A percentile compares a stretch with the other conserved stretches of the same genome.
Conservation (phyloP, 257 asterid genomes). For the Salvia hispanica region DNA sequence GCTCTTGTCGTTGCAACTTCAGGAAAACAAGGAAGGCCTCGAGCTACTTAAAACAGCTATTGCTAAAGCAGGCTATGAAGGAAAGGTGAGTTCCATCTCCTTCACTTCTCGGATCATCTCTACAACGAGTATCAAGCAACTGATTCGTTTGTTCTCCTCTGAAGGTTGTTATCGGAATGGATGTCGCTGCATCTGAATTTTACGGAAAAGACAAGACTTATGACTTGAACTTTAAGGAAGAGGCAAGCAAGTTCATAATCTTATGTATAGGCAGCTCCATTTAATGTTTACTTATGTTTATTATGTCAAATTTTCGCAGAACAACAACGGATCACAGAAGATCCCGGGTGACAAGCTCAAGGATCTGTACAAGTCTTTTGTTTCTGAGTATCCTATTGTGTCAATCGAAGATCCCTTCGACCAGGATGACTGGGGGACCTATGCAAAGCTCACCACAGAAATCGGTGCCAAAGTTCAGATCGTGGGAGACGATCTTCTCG, state of each 20-base stretch:
- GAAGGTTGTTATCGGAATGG: conserved; percentile 98
- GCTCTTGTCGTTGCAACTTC: conserved; percentile 24
- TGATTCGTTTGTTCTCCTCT: neutral
- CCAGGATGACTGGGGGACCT: conserved; percentile 96
- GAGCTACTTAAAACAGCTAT: conserved; percentile 96
- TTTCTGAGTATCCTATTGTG: conserved; percentile 79
- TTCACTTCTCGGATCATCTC: neutral
- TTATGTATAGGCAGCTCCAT: neutral
- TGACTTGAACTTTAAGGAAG: conserved; percentile 97
- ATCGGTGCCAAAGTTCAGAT: conserved; percentile 85
- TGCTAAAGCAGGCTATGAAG: conserved; percentile 90
- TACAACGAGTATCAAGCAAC: no score
- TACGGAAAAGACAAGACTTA: conserved; percentile 74
- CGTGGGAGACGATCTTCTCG: conserved; percentile 96
- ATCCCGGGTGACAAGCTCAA: conserved; percentile 90
- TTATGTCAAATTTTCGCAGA: conserved; percentile 45
- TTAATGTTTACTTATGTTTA: neutral
- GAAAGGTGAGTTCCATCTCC: conserved; percentile 50
- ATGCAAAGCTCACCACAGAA: conserved; percentile 76
- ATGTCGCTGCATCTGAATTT: conserved; percentile 99
- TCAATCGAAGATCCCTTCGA: conserved; percentile 98
- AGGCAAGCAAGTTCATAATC: conserved; percentile 41
- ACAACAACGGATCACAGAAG: conserved; percentile 74
- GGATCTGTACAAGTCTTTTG: conserved; percentile 89
- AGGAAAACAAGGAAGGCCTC: conserved; percentile 99